Evolutionary conservation across 176 grass and related monocot species (phyloP), one percentile per base, ranked within the genome.

Genomic region (Rhipidocladum racemiflorum): DNA sequence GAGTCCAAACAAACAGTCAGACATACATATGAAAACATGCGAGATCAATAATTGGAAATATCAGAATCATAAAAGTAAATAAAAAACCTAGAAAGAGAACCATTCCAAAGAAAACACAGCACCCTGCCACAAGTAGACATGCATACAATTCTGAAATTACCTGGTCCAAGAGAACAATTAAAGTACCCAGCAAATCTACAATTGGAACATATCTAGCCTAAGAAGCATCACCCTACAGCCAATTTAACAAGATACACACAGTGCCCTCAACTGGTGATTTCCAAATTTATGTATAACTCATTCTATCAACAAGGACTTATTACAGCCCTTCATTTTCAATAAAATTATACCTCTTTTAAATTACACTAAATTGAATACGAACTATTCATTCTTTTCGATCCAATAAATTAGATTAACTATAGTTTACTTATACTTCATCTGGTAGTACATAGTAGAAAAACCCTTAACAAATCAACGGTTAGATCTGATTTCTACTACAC

Each of bases 201-300:
- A 69, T 61, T 60, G 28, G 40, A 63, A 53, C 30, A 64, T 63
- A 85, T 51, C 53, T 60, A n/a, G 73, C 40, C 27, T 38, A 70
- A 12, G 14, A 36, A 70, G 53, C 53, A 78, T 23, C 54, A 60
- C 6, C 16, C 53, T 21, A 50, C 30, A 46, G 34, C n/a, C 16
- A 70, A 44, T 45, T 28, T 43, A 70, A 28, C 34, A 39, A 51
- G 15, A 43, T 20, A 36, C 9, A 32, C 13, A 59, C 15, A 13
- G 44, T 48, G 28, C 38, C 21, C 15, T 79, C 43, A 50, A 65
- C 27, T 51, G 43, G 61, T 17, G 4, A 9, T 34, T 77, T 75
- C 82, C 38, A 84, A 34, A 27, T 84, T 84, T 69, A 35, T 14
- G 20, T 67, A 57, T 15, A 62, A 72, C 13, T 23, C 39, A 61